phyloP scores from a whole-genome alignment of 2,329 filamentous ascomycete genomes.

The Xylariaceae sp. region DNA sequence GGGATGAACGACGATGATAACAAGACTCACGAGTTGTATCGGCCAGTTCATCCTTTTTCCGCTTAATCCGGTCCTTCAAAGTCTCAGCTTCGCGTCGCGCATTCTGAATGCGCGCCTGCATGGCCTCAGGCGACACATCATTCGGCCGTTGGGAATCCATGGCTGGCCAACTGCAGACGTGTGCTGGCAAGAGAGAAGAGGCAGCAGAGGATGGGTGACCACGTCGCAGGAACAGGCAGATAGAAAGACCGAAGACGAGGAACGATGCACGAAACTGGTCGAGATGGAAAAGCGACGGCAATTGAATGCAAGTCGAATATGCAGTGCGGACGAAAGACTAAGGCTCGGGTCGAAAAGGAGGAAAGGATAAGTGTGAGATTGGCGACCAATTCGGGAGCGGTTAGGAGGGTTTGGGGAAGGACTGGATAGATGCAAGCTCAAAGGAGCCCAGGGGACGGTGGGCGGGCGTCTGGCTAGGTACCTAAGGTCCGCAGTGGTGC shows the following conservation, averaged over 20 bases:
- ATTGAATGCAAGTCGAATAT: conserved; percentile 23
- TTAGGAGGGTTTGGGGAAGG: conserved; percentile 25
- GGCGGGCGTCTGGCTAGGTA: conserved; percentile 19
- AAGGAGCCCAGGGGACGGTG: conserved; percentile 18
- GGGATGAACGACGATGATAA: background rate
- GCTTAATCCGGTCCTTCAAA: conserved; percentile 97
- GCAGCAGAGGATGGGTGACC: conserved; percentile 4
- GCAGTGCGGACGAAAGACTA: conserved; percentile 26
- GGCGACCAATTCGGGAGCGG: conserved; percentile 30
- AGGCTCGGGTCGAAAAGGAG: conserved; percentile 25
- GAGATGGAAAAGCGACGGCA: conserved; percentile 15
- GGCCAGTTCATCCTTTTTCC: conserved; percentile 99
- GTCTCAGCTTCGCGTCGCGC: conserved; percentile 97
- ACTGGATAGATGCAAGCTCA: conserved; percentile 28
- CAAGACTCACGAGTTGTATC: conserved; percentile 85
- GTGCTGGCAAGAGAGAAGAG: conserved; percentile 1
- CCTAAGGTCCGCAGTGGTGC: too few species aligned
- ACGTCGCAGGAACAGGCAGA: conserved; percentile 9
- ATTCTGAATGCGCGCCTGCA: conserved; percentile 89
- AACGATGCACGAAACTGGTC: conserved; percentile 1
- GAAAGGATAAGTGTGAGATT: conserved; percentile 31
- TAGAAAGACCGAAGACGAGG: background rate
- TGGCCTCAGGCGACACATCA: conserved; percentile 68
- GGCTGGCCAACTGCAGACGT: conserved; percentile 31
- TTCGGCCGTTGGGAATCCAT: conserved; percentile 57